Base-by-base conservation (phyloP, 331 rosid species). In the Phaseolus coccineus region DNA sequence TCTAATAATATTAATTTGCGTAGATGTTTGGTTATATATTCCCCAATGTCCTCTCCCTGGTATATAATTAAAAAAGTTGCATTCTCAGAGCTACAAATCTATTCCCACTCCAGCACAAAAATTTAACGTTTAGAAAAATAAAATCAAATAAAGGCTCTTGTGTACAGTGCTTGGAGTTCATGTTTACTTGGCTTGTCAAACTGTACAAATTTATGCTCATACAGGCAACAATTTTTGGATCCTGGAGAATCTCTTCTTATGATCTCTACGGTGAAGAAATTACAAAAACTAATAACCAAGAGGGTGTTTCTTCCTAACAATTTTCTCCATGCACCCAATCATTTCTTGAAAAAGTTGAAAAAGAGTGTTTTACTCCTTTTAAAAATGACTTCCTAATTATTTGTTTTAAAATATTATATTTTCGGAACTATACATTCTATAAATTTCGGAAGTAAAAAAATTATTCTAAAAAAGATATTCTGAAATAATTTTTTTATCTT, bases 211-310 rank as follows among this genome's bases (percentile, higher is more conserved):
- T 19, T 51, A 27, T 78, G 56, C 73, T 46, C 69, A 27, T 63
- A 87, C 85, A 96, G 98, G 99, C 98, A 96, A 61, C 96, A 96
- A 63, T 96, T 96, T 80, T 89, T 96, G 72, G 99, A 93, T 30
- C 99, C 98, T 31, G 98, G 96, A 33, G 99, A 96, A 85, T 93
- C 99, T 24, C 93, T 96, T 73, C 87, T 93, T 64, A 93, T 93
- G 98, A 96, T 96, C 80, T 90, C 99, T 71, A 91, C 89, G 94
- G 99, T 96, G 89, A 93, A 96, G 91, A 90, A 96, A 80, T 12
- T 93, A 65, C 98, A 88, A 85, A 96, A 93, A 71, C 74, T 96
- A 76, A 85, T 94, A 37, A 96, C 96, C 92, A 96, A 96, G 88
- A 96, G 93, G 87, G 98, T 96, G 88, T n/a, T n/a, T n/a, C n/a